Evolutionary conservation across 257 asterid genomes (phyloP).

Genomic region (Capsicum rhomboideum): DNA sequence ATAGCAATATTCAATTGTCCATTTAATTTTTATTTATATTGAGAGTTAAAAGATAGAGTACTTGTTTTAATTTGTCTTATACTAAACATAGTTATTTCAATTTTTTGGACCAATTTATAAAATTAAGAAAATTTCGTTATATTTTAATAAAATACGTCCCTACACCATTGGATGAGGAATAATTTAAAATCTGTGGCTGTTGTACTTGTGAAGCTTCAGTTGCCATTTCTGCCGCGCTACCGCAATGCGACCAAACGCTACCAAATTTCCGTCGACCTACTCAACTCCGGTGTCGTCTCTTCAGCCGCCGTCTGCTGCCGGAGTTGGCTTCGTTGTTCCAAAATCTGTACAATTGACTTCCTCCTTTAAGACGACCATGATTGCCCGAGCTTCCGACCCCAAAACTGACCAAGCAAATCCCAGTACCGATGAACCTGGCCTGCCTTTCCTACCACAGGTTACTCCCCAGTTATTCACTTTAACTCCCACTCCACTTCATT

Average conservation of each 20-base stretch:
- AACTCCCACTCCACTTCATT: too few species aligned
- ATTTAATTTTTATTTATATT: too few species aligned
- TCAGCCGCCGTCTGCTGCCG: neutral
- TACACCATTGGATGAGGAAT: neutral
- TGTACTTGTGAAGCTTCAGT: neutral
- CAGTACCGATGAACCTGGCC: neutral
- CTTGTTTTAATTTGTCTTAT: too few species aligned
- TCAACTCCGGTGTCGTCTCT: neutral
- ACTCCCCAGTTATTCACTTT: neutral
- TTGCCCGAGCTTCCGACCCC: conserved; percentile 16
- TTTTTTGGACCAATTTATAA: too few species aligned
- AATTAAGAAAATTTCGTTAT: too few species aligned
- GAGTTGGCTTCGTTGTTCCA: neutral
- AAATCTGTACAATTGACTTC: neutral
- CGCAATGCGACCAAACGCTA: neutral
- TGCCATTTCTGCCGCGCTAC: neutral
- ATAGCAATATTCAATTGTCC: too few species aligned
- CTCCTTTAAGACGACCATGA: neutral
- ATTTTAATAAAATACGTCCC: too few species aligned
- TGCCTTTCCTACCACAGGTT: conserved; percentile 23
- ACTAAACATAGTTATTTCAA: too few species aligned
- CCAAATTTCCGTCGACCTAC: neutral
- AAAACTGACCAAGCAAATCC: conserved; percentile 9
- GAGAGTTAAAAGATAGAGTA: too few species aligned
- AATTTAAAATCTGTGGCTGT: neutral